Base-by-base conservation (phyloP, 2,329 filamentous ascomycete genomes). In the Claviceps paspali region DNA sequence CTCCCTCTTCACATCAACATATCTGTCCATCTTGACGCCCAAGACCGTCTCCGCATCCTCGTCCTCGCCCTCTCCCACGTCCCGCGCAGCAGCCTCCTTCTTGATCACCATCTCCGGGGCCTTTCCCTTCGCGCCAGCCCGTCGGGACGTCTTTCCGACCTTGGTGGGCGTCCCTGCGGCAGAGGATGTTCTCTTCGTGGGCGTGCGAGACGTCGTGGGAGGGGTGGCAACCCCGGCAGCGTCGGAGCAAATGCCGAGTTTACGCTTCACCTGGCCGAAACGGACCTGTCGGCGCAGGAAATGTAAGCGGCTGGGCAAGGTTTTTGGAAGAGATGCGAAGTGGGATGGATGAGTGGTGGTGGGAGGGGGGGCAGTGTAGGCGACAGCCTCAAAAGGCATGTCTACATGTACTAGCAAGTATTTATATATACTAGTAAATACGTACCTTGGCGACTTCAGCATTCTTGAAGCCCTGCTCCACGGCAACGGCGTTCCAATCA, bases 191-290 rank as follows among this genome's bases (percentile, higher is more conserved):
- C 36, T 55, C 42, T 52, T 56, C 42, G 23, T 45, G 39, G 38
- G 38, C 2, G 42, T 35, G 5, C 44, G 45, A 28, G 29, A 10
- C 3, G 37, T 9, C 8, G 41, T 29, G 11, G 41, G 38, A 2
- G 44, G 42, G 5, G 37, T 29, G 9, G 29, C 22, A 6, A 14
- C 23, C 5, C n/a, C 10, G 10, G 42, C 29, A 2, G 44, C 32
- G 5, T 56, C 53, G 41, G 48, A 49, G 27, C 47, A 47, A 29
- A 65, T 54, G 3, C 60, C 59, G 1, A 64, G 52, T 51, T 68
- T 67, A 32, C 56, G 53, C 50, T 64, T 69, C 41, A 71, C 61
- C 41, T 71, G 65, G 3, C 63, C 58, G 39, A 64, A 72, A 32
- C 68, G 64, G 28, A 61, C 58, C 56, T 65, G 27, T 22, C 17